Base-by-base conservation (phyloP, 177 flowering plant genomes). In the Vitis hybrid region DNA sequence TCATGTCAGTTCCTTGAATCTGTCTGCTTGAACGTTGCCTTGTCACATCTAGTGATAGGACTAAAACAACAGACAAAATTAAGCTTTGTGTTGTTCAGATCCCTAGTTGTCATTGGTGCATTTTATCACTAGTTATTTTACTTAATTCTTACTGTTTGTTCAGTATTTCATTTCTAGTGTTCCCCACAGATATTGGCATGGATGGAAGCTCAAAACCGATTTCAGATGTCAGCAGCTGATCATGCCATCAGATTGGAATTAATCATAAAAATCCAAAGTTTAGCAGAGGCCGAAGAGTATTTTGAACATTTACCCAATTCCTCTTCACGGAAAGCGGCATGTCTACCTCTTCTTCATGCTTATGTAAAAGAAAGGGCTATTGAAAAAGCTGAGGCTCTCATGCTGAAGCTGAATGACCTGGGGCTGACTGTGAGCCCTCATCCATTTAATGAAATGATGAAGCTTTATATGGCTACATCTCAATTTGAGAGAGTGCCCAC, bases 391-490 rank as follows among this genome's bases (percentile, higher is more conserved):
- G 90, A 88, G 72, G 78, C 85, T 63, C 62, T 84, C 60, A 88
- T 89, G 89, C 49, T 51, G 64, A 86, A 81, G 78, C 70, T 88
- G 74, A 73, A 67, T 29, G 70, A 21, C 10, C 75, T 73, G 74
- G 90, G 91, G 45, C 69, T 83, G 51, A 51, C 57, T 70, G 79
- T 86, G 53, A 70, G 58, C 58, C 78, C 89, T 21, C 85, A 85
- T 64, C 84, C 78, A 7, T 88, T 56, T 73, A 88, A 82, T 67
- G 86, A 76, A 75, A 84, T 89, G 86, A 86, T 86, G 94, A 89
- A 88, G 70, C 81, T 85, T 55, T 89, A 86, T 59, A 66, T 77
- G 64, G 82, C 87, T 21, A 83, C 78, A 2, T 75, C 77, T 65
- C 82, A 80, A 64, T 76, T 64, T 64, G 73, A 75, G 64, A 88